Conservation (phyloP, 1,139 yeast species). For the Spathaspora sp. region DNA sequence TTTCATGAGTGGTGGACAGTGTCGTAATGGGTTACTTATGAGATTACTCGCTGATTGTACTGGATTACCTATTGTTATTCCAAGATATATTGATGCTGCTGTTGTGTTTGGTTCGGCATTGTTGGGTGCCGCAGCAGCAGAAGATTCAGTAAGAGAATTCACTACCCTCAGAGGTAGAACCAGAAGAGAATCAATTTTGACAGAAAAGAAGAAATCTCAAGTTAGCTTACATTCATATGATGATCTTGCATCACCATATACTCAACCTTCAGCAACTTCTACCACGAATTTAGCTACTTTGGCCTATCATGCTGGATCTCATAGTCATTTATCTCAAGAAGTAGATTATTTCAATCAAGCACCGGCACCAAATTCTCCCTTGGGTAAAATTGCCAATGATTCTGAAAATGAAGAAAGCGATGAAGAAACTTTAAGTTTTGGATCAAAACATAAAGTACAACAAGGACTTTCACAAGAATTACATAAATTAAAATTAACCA, state of each 20-base stretch:
- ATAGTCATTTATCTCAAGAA: constrained; percentile 48
- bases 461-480: constrained; percentile 47
- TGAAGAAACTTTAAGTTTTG: constrained; percentile 57
- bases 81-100: constrained; percentile 93
- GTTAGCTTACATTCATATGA: constrained; percentile 24
- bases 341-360: constrained; percentile 45
- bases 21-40: constrained; percentile 86
- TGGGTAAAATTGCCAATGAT: constrained; percentile 7
- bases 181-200: constrained; percentile 38
- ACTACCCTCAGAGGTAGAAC: constrained; percentile 34
- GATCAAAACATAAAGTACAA: constrained; percentile 52
- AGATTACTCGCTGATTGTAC: constrained; percentile 90
- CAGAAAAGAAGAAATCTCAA: constrained; percentile 30
- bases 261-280: constrained; percentile 72
- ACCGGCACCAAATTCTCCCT: constrained; percentile 4
- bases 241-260: constrained; percentile 62
- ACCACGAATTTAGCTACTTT: constrained; percentile 58
- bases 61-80: constrained; percentile 88
- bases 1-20: constrained; percentile 95
- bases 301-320: constrained; percentile 43
- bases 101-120: constrained; percentile 95
- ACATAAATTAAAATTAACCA: constrained; percentile 37
- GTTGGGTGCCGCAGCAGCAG: constrained; percentile 91
- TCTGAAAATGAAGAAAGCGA: constrained; percentile 37
- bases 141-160: constrained; percentile 48